Evolutionary conservation across 2,329 filamentous ascomycete species (phyloP).

Genomic region (Biscogniauxia mediterranea): DNA sequence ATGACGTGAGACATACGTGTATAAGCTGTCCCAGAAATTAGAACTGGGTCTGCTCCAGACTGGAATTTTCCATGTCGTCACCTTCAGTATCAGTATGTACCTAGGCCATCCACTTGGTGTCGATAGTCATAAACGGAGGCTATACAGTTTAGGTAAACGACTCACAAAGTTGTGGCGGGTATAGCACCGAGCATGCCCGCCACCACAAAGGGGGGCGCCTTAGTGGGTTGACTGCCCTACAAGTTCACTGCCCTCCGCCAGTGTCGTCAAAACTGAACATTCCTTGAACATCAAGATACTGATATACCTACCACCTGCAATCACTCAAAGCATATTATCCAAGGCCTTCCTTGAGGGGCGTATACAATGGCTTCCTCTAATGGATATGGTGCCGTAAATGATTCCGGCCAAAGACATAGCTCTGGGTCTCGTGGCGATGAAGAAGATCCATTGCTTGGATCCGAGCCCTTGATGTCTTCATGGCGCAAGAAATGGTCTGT

Average conservation of each 20-base stretch:
- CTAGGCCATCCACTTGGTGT: not conserved
- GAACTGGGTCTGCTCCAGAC: not conserved
- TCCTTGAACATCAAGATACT: not conserved
- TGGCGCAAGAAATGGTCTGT: conserved; percentile 36
- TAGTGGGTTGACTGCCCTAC: not conserved
- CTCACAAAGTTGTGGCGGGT: not conserved
- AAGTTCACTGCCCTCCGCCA: not conserved
- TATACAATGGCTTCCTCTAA: conserved; percentile 26
- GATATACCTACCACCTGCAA: not conserved
- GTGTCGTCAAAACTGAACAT: not conserved
- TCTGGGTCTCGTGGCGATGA: conserved; percentile 24
- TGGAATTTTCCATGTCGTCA: not conserved
- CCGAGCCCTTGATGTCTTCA: conserved; percentile 15
- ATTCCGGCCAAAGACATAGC: conserved; percentile 10
- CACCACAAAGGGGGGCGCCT: not conserved
- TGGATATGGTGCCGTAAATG: conserved; percentile 27
- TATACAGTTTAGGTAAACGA: not conserved
- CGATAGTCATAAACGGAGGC: not conserved
- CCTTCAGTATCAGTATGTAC: not conserved
- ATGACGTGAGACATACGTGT: not conserved
- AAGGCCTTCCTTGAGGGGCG: not conserved
- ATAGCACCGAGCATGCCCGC: not conserved
- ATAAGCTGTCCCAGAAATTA: not conserved
- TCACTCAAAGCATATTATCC: not conserved
- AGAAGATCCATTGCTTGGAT: conserved; percentile 33